Conservation (phyloP, 805 yeast genomes). For the Saccharomyces jurei region DNA sequence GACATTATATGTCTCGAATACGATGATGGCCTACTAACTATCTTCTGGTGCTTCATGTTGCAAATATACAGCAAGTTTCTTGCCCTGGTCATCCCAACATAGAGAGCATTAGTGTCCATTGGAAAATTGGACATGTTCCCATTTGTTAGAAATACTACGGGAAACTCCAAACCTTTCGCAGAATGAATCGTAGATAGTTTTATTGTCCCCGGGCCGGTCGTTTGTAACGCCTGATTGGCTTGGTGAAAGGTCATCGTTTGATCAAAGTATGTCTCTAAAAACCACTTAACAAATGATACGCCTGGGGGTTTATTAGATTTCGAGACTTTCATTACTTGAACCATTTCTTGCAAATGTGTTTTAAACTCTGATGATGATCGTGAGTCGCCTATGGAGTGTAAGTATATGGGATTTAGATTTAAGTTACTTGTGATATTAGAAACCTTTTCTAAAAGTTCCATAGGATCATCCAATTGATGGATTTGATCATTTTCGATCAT, state of each 20-base stretch:
- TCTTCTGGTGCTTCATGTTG: slow-evolving; percentile 13
- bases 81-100: slow-evolving; percentile 66
- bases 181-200: slow-evolving; percentile 64
- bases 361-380: slow-evolving; percentile 14
- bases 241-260: slow-evolving; percentile 13
- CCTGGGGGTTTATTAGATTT: slow-evolving; percentile 16
- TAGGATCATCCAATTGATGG: slow-evolving; percentile 26
- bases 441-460: slow-evolving; percentile 30
- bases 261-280: slow-evolving; percentile 28
- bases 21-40: background rate
- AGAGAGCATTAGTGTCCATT: slow-evolving; percentile 38
- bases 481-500: slow-evolving; percentile 8
- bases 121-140: slow-evolving; percentile 8
- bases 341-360: slow-evolving; percentile 31
- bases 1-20: background rate
- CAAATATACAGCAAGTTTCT: slow-evolving; percentile 30
- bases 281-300: slow-evolving; percentile 23
- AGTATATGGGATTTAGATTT: slow-evolving; percentile 22
- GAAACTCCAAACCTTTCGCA: slow-evolving; percentile 69
- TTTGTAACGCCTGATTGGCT: background rate
- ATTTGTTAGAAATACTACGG: slow-evolving; percentile 49
- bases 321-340: slow-evolving; percentile 30
- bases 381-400: slow-evolving; percentile 20
- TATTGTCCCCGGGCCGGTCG: slow-evolving; percentile 25
- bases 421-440: slow-evolving; percentile 29